These are phyloP conservation scores for Starmera caribaea DNA, from an alignment of 805 yeast genomes.

Conservation along the genomic window DNA sequence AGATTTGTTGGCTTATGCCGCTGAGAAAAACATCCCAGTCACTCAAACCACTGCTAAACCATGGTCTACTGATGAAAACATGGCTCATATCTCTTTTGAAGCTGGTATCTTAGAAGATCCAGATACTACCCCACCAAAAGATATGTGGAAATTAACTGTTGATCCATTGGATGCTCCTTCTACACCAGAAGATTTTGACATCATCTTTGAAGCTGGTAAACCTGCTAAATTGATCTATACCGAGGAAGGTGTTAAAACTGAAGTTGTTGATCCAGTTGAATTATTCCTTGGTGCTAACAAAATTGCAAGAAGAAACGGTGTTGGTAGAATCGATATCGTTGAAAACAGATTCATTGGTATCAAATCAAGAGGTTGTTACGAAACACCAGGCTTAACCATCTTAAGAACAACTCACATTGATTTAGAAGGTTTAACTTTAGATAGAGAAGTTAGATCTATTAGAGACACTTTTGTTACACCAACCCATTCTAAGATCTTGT, in stretches of 20 bases:
- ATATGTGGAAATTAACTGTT: conserved; percentile 98
- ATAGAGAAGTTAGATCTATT: conserved; percentile 94
- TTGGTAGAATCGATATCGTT: conserved; percentile 97
- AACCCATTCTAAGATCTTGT: conserved; percentile 77
- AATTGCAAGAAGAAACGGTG: conserved; percentile 98
- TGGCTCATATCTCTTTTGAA: conserved; percentile 98
- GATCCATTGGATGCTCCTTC: conserved; percentile 96
- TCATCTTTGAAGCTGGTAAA: conserved; percentile 76
- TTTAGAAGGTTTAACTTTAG: conserved; percentile 92
- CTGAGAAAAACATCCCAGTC: conserved; percentile 84
- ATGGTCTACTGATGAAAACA: conserved; percentile 99
- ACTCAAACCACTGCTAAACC: conserved; percentile 98
- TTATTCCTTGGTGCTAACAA: conserved; percentile 88
- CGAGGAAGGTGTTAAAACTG: conserved; percentile 44
- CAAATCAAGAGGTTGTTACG: conserved; percentile 99
- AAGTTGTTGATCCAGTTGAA: conserved; percentile 82
- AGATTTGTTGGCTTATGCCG: conserved; percentile 91
- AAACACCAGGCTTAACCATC: conserved; percentile 95
- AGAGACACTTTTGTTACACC: conserved; percentile 96
- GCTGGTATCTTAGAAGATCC: conserved; percentile 99
- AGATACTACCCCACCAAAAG: conserved; percentile 97
- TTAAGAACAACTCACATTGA: conserved; percentile 93
- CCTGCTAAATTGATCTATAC: conserved; percentile 72
- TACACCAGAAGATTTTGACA: conserved; percentile 78
- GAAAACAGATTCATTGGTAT: conserved; percentile 98